phyloP scores from a whole-genome alignment of 371 early-diverging fungal species.

The Thermomucor indicae-seudaticae region DNA sequence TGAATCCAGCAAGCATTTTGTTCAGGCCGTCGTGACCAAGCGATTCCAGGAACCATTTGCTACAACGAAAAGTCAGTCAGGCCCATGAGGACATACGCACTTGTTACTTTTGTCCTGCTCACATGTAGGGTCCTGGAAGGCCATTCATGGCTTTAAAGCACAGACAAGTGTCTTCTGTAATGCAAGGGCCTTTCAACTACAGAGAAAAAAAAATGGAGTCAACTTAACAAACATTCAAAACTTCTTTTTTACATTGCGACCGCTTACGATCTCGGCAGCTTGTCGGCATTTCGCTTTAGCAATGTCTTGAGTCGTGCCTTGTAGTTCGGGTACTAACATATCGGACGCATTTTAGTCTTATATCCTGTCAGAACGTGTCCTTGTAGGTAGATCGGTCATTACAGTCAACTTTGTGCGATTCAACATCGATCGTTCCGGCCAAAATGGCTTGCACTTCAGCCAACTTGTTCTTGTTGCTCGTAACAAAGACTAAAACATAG shows the following conservation, averaged over 20 bases:
- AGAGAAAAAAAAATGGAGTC: not conserved
- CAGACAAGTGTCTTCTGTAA: conserved; percentile 93
- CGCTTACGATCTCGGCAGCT: conserved; percentile 62
- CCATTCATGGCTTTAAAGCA: conserved; percentile 92
- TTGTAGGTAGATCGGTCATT: no score
- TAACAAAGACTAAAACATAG: conserved; percentile 47
- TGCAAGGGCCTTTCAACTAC: conserved; percentile 76
- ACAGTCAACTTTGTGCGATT: conserved; percentile 72
- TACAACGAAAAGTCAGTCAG: conserved; percentile 20
- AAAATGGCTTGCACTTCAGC: conserved; percentile 85
- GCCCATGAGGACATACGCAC: not conserved
- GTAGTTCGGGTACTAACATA: conserved; percentile 79
- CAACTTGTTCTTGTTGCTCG: conserved; percentile 93
- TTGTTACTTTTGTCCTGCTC: conserved; percentile 12
- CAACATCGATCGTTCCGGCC: conserved; percentile 57
- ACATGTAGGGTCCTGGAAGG: conserved; percentile 89
- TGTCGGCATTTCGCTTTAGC: conserved; percentile 76
- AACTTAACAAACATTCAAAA: not conserved
- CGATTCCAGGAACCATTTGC: conserved; percentile 91
- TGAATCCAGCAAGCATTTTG: conserved; percentile 82
- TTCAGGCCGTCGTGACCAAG: conserved; percentile 80
- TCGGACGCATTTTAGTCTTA: not conserved
- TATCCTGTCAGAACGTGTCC: not conserved
- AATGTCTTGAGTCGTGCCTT: conserved; percentile 75
- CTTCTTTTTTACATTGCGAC: not conserved